Conservation (phyloP, 345 rosid genomes). For the Euphorbia pulcherrima region DNA sequence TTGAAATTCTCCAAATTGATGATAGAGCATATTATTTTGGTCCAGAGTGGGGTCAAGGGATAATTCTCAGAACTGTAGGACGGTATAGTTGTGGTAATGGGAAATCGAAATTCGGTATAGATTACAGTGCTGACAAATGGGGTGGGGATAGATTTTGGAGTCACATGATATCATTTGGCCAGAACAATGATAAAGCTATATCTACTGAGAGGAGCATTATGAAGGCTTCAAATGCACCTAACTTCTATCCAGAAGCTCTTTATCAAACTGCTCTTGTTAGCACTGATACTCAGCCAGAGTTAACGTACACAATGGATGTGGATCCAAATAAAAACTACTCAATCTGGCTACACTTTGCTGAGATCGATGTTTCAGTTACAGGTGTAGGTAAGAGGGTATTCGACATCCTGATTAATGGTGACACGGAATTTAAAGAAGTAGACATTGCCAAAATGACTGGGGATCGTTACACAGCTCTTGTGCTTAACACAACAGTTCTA, state of each 20-base stretch:
- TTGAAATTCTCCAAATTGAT: slow-evolving; percentile 89
- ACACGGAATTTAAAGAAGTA: slow-evolving; percentile 42
- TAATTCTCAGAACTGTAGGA: slow-evolving; percentile 62
- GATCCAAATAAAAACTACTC: slow-evolving; percentile 91
- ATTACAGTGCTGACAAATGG: slow-evolving; percentile 78
- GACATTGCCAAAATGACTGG: slow-evolving; percentile 73
- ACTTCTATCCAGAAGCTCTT: slow-evolving; percentile 81
- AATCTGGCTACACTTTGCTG: slow-evolving; percentile 90
- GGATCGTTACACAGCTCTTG: slow-evolving; percentile 59
- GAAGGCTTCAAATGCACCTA: slow-evolving; percentile 64
- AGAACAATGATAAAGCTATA: slow-evolving; percentile 49
- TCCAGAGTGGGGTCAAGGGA: slow-evolving; percentile 48
- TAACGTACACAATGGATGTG: slow-evolving; percentile 68
- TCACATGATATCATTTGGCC: slow-evolving; percentile 53
- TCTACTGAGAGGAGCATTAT: slow-evolving; percentile 63
- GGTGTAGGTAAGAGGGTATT: slow-evolving; percentile 70
- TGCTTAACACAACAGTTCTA: slow-evolving; percentile 68
- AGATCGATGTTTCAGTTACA: slow-evolving; percentile 68
- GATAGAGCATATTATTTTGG: slow-evolving; percentile 68
- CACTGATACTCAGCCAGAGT: slow-evolving; percentile 61
- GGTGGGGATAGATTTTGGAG: slow-evolving; percentile 99
- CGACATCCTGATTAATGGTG: slow-evolving; percentile 76
- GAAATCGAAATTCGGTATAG: slow-evolving; percentile 62
- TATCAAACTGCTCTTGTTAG: slow-evolving; percentile 76
- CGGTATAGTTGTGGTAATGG: slow-evolving; percentile 80